Evolutionary conservation across 2,329 filamentous ascomycete genomes (phyloP).

Genomic region (Ophiostoma montium): DNA sequence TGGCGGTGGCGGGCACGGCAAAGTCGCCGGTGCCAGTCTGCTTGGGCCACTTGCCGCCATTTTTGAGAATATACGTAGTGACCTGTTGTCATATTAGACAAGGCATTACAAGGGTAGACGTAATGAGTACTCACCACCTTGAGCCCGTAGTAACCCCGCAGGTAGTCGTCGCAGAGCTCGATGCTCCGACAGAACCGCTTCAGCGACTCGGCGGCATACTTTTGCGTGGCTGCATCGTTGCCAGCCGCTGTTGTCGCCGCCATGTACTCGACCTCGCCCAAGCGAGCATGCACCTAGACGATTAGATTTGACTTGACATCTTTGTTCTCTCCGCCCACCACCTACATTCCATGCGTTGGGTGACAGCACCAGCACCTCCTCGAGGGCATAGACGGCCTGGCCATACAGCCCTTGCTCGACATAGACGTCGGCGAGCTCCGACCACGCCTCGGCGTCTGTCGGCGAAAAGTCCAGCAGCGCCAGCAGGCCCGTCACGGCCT

Average conservation of each 20-base stretch:
- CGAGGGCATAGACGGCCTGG: conserved; percentile 76
- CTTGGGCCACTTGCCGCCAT: conserved; percentile 28
- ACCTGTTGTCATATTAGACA: no score
- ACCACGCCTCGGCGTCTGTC: conserved; percentile 86
- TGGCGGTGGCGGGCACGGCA: conserved; percentile 39
- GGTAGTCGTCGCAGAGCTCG: conserved; percentile 84
- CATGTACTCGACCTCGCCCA: conserved; percentile 75
- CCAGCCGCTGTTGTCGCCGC: conserved; percentile 32
- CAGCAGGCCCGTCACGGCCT: conserved; percentile 62
- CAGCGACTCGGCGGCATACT: conserved; percentile 55
- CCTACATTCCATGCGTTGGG: conserved; percentile 94
- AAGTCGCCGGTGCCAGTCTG: conserved; percentile 26
- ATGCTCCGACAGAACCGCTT: conserved; percentile 82
- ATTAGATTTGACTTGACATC: no score
- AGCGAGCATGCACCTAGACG: conserved; percentile 67
- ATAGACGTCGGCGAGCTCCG: conserved; percentile 81
- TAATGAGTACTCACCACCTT: conserved; percentile 46
- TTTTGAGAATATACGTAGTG: conserved; percentile 34
- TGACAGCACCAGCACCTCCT: conserved; percentile 74
- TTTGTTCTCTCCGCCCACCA: conserved; percentile 9
- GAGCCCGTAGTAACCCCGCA: conserved; percentile 85
- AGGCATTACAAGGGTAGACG: no score
- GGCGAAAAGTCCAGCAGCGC: conserved; percentile 69
- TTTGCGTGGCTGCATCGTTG: conserved; percentile 27
- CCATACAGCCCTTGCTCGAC: conserved; percentile 61